Evolutionary conservation across 306 rosid genomes (phyloP), one percentile per base, ranked within the genome.

Genomic region (Hippophae tibetana): DNA sequence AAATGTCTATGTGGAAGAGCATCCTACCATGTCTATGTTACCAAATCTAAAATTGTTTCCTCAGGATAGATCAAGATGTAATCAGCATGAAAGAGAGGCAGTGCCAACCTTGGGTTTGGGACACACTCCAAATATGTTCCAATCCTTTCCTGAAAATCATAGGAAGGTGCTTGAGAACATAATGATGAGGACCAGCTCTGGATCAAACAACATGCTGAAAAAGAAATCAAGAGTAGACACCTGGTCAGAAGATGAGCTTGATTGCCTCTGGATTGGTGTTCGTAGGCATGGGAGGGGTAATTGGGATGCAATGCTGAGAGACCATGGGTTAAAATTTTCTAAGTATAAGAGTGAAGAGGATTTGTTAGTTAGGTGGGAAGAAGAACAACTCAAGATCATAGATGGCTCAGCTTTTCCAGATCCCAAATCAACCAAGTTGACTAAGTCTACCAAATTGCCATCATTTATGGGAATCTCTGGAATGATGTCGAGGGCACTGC

Each of bases 211-310:
- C 68, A 56, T 65, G 55, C 59, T 73, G 41, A 86, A 74, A 66
- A 85, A 79, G 79, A 86, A 80, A 79, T 63, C 84, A 27, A 93
- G 79, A 72, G 79, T 66, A 43, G 97, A 88, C 61, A 78, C 82
- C 26, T 93, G 99, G 99, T 77, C 95, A 31, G 99, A 93, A 81
- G 99, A 93, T 67, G 99, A 93, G 76, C 99, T 93, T 64, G 99
- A 93, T 77, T 86, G 72, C 63, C 86, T 93, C 61, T 93, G 99
- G 99, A 81, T 93, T 56, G 99, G 99, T 74, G 94, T 93, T 64
- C 99, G 99, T 27, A 82, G 97, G 79, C 95, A 88, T 70, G 99
- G 99, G 62, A 81, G 81, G 80, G 97, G 95, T 42, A 86, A 93
- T 67, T 93, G 99, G 99, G 95, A 86, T 60, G 69, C 73, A 13